Evolutionary conservation across 257 asterid genomes (phyloP).

Genomic region (Cruciata laevipes): DNA sequence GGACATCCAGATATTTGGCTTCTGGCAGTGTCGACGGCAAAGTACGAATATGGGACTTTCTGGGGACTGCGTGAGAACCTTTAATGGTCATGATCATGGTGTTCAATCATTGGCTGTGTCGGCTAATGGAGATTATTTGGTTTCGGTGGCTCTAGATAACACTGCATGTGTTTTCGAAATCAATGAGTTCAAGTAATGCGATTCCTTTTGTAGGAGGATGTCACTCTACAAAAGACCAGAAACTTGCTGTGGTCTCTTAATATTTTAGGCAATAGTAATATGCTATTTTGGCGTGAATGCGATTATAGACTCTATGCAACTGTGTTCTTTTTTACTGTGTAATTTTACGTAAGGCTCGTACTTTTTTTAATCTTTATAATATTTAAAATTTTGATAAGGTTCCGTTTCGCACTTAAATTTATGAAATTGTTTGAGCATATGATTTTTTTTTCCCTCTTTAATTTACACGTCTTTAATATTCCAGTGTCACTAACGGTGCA

Average conservation of each 20-base stretch:
- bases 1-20: constrained; percentile 51
- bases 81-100: constrained; percentile 57
- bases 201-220: neutral
- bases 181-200: constrained; percentile 42
- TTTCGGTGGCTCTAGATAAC: constrained; percentile 64
- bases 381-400: too few species aligned
- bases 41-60: constrained; percentile 80
- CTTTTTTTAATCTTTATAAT: too few species aligned
- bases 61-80: constrained; percentile 52
- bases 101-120: constrained; percentile 61
- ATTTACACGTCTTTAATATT: too few species aligned
- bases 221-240: neutral
- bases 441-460: too few species aligned
- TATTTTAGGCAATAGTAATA: neutral
- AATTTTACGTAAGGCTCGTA: too few species aligned
- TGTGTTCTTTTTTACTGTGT: too few species aligned
- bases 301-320: too few species aligned
- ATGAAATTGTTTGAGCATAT: too few species aligned
- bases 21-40: constrained; percentile 74
- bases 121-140: constrained; percentile 44
- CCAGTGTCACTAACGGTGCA: too few species aligned
- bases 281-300: neutral
- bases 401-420: too few species aligned
- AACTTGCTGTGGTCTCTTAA: neutral
- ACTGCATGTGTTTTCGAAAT: constrained; percentile 81